Evolutionary conservation across 441 rosid species (phyloP).

Genomic region (Mallotus japonicus): DNA sequence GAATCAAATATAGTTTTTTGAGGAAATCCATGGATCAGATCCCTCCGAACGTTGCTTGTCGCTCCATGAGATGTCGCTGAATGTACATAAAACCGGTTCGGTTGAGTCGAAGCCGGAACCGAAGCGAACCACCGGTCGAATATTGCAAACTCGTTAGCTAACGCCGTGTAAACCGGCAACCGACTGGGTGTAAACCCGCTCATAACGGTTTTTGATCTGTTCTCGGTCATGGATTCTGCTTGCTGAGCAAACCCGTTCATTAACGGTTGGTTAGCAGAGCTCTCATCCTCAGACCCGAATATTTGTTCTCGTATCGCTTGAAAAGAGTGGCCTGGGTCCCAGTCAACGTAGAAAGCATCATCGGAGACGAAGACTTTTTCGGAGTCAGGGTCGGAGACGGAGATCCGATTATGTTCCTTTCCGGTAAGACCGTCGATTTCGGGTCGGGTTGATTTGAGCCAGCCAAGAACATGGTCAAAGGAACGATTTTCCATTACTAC

Average conservation of each 20-base stretch:
- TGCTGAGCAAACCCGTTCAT: constrained; percentile 94
- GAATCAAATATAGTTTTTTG: constrained; percentile 89
- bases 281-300: constrained; percentile 65
- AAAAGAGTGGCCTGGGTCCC: constrained; percentile 95
- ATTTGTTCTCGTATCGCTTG: constrained; percentile 93
- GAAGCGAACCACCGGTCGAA: constrained; percentile 97
- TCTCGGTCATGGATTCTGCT: constrained; percentile 62
- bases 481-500: constrained; percentile 98
- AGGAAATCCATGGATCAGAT: constrained; percentile 82
- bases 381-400: constrained; percentile 60
- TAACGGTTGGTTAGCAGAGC: constrained; percentile 46
- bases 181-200: constrained; percentile 68
- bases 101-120: constrained; percentile 93
- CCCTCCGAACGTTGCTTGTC: constrained; percentile 73
- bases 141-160: constrained; percentile 79
- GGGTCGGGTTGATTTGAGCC: constrained; percentile 87
- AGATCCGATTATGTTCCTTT: constrained; percentile 54
- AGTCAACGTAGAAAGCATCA: constrained; percentile 76
- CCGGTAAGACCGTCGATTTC: constrained; percentile 86
- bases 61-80: constrained; percentile 97
- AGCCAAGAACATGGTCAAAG: constrained; percentile 87
- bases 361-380: constrained; percentile 52
- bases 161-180: constrained; percentile 66
- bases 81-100: constrained; percentile 92
- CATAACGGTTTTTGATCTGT: constrained; percentile 72